phyloP scores from a whole-genome alignment of 208 protist genomes.

The Zelonia costaricensis region DNA sequence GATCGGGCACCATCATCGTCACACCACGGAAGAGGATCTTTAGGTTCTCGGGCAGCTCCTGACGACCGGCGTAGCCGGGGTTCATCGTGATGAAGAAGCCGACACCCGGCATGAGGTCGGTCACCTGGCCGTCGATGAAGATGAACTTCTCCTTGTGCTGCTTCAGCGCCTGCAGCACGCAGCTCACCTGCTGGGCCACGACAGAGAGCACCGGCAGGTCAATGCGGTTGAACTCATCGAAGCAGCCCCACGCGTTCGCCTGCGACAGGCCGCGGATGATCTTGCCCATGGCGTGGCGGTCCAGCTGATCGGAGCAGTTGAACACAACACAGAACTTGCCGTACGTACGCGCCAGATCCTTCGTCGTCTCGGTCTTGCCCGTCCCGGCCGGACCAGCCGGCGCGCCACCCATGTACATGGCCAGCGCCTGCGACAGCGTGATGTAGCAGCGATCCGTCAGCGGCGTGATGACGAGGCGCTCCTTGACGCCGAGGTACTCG shows the following conservation, averaged over 20 bases:
- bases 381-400: slow-evolving; percentile 96
- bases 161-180: slow-evolving; percentile 91
- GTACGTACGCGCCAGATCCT: slow-evolving; percentile 94
- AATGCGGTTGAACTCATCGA: slow-evolving; percentile 96
- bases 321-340: slow-evolving; percentile 96
- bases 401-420: slow-evolving; percentile 97
- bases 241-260: slow-evolving; percentile 94
- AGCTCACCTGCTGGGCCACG: slow-evolving; percentile 94
- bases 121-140: slow-evolving; percentile 94
- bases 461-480: slow-evolving; percentile 94
- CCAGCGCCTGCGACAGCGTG: slow-evolving; percentile 96
- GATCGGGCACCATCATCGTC: slow-evolving; percentile 99
- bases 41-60: slow-evolving; percentile 98
- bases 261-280: slow-evolving; percentile 95
- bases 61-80: slow-evolving; percentile 97
- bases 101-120: slow-evolving; percentile 90
- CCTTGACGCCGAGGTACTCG: slow-evolving; percentile 96
- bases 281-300: slow-evolving; percentile 94
- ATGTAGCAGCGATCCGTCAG: slow-evolving; percentile 96
- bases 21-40: slow-evolving; percentile 98
- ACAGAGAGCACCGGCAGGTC: slow-evolving; percentile 94
- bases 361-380: slow-evolving; percentile 98
- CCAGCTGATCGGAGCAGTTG: slow-evolving; percentile 95
- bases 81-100: slow-evolving; percentile 99
- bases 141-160: slow-evolving; percentile 93